A percentile compares a stretch with the other conserved stretches of the same genome.
These are phyloP conservation scores for Isabelozyma pseudorhagii DNA, from an alignment of 805 yeast species.

Conservation along the genomic window DNA sequence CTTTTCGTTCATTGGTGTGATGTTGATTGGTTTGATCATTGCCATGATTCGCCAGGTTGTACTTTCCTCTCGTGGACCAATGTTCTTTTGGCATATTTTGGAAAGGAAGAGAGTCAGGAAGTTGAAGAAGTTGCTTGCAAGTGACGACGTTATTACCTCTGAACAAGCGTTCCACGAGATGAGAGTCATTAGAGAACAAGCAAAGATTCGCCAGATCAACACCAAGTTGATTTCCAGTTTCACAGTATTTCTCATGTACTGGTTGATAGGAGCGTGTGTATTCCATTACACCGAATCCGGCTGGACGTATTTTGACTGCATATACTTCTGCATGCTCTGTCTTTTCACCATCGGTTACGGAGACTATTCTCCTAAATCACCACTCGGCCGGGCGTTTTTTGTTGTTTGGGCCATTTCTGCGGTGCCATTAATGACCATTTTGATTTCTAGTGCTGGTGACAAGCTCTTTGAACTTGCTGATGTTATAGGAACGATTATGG, in stretches of 20 bases:
- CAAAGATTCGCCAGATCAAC: conserved; percentile 35
- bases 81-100: conserved; percentile 61
- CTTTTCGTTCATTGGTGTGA: conserved; percentile 67
- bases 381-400: conserved; percentile 71
- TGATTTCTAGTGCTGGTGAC: conserved; percentile 73
- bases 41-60: conserved; percentile 67
- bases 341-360: conserved; percentile 86
- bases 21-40: conserved; percentile 70
- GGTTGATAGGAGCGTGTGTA: conserved; percentile 71
- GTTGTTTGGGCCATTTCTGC: conserved; percentile 80
- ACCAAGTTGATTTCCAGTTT: conserved; percentile 39
- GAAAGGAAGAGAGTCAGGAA: conserved; percentile 47
- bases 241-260: conserved; percentile 49
- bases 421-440: conserved; percentile 81
- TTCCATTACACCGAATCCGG: conserved; percentile 54
- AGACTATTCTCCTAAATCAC: conserved; percentile 57
- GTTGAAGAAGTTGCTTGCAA: conserved; percentile 12
- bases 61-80: conserved; percentile 56
- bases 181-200: conserved; percentile 46
- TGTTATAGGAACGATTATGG: conserved; percentile 7
- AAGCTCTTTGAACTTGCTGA: conserved; percentile 36
- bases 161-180: conserved; percentile 55
- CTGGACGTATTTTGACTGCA: conserved; percentile 69
- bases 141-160: conserved; percentile 23
- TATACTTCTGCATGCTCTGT: conserved; percentile 77